Percentiles rank a stretch among this genome's conserved stretches.
Evolutionary conservation across 345 rosid species (phyloP).

Genomic region (Hevea brasiliensis): DNA sequence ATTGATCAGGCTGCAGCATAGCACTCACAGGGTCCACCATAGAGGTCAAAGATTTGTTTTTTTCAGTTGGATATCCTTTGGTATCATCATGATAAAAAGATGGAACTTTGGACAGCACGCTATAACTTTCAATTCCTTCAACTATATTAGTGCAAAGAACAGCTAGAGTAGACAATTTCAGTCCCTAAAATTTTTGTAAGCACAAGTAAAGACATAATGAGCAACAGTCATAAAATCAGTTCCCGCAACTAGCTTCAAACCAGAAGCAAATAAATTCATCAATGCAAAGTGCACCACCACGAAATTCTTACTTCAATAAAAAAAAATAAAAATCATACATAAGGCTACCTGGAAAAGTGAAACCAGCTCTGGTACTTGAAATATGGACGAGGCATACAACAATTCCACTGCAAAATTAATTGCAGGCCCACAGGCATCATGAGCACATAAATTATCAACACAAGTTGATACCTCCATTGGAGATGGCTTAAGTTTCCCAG

Average conservation of each 20-base stretch:
- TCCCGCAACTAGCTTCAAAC: conserved; percentile 10
- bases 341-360: conserved; percentile 73
- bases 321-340: not conserved
- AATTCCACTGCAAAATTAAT: conserved; percentile 75
- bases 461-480: conserved; percentile 82
- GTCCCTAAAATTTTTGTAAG: too few relatives aligned
- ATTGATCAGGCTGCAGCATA: not conserved
- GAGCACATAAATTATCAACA: conserved; percentile 63
- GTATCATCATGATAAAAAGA: not conserved
- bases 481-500: conserved; percentile 73
- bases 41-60: not conserved
- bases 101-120: too few relatives aligned
- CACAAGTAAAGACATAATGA: too few relatives aligned
- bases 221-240: conserved; percentile 3
- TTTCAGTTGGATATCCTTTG: not conserved
- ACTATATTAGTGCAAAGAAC: not conserved
- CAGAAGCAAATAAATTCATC: conserved; percentile 11
- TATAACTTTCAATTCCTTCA: not conserved
- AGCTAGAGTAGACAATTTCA: not conserved
- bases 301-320: not conserved
- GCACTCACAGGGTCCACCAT: not conserved
- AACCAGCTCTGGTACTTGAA: conserved; percentile 71
- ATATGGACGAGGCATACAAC: conserved; percentile 78
- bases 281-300: not conserved
- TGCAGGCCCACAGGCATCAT: conserved; percentile 87